phyloP scores from a whole-genome alignment of 2,329 filamentous ascomycete species.

The Drechslera avenae region DNA sequence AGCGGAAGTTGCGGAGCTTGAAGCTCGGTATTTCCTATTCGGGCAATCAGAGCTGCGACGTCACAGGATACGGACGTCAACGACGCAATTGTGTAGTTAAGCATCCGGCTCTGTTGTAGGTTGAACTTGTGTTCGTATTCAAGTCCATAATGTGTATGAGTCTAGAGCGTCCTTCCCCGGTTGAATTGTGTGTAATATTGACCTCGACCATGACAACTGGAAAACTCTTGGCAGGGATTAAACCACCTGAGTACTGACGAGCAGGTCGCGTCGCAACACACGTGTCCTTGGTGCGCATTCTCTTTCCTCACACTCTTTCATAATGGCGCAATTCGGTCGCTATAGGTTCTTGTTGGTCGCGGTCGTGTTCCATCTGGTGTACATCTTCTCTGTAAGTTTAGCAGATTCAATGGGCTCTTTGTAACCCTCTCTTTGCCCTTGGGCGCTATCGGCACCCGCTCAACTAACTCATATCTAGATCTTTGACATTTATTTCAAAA shows the following conservation, averaged over 20 bases:
- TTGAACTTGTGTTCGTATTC: neutral
- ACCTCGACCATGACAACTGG: conserved; percentile 4
- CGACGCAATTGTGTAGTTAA: too few relatives aligned
- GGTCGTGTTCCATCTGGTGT: conserved; percentile 89
- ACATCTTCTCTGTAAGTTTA: conserved; percentile 61
- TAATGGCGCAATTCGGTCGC: conserved; percentile 65
- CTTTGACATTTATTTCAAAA: conserved; percentile 92
- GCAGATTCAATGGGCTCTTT: too few relatives aligned
- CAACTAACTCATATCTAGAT: neutral
- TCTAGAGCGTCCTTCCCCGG: neutral
- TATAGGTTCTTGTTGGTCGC: conserved; percentile 86
- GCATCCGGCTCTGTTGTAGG: neutral
- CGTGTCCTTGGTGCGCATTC: conserved; percentile 35
- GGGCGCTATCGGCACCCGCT: neutral
- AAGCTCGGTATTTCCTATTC: conserved; percentile 20
- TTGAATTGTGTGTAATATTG: neutral
- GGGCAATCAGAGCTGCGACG: neutral
- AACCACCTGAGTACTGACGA: conserved; percentile 36
- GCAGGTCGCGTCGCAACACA: conserved; percentile 18
- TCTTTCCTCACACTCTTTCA: conserved; percentile 23
- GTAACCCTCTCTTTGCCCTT: too few relatives aligned
- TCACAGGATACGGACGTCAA: neutral
- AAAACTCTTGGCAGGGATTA: conserved; percentile 26
- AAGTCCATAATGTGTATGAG: neutral
- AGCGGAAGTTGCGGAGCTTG: conserved; percentile 12